Percentiles rank a stretch among this genome's conserved stretches.
These are phyloP conservation scores for Primulina tabacum DNA, from an alignment of 257 asterid genomes.

Conservation along the genomic window DNA sequence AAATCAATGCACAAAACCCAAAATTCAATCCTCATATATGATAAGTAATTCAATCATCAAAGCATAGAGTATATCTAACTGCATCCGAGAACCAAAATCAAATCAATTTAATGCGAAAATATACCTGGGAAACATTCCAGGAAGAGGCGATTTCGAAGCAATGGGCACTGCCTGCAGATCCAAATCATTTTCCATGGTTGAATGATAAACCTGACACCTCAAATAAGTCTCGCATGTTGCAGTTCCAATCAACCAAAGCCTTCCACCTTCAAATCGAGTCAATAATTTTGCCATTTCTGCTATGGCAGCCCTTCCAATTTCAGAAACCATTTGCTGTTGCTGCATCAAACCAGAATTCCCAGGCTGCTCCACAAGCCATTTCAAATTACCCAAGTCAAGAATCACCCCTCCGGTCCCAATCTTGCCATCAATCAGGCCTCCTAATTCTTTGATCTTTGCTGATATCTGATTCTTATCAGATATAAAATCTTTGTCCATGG, in stretches of 20 bases:
- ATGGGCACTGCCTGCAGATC: conserved; percentile 92
- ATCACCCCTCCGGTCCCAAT: conserved; percentile 55
- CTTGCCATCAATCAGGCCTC: conserved; percentile 46
- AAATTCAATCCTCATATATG: conserved; percentile 2
- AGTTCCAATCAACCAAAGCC: conserved; percentile 83
- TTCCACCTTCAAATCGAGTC: conserved; percentile 36
- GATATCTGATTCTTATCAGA: conserved; percentile 42
- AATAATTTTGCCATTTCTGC: conserved; percentile 59
- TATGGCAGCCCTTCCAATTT: conserved; percentile 54
- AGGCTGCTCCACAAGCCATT: conserved; percentile 90
- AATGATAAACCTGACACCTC: conserved; percentile 96
- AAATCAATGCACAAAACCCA: background rate
- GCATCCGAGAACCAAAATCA: background rate
- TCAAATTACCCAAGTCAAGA: conserved; percentile 89
- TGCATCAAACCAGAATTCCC: conserved; percentile 30
- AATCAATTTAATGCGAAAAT: conserved; percentile 13
- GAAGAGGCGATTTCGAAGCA: conserved; percentile 71
- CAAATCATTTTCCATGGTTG: conserved; percentile 92
- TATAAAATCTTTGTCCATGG: conserved; percentile 48
- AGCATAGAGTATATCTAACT: background rate
- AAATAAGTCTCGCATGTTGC: conserved; percentile 93
- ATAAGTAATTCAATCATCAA: conserved; percentile 6
- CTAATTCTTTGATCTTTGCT: conserved; percentile 57
- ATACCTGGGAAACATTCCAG: conserved; percentile 78
- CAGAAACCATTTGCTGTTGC: conserved; percentile 56